These are phyloP conservation scores for Lepidium didymum DNA, from an alignment of 345 rosid genomes.

Conservation along the genomic window DNA sequence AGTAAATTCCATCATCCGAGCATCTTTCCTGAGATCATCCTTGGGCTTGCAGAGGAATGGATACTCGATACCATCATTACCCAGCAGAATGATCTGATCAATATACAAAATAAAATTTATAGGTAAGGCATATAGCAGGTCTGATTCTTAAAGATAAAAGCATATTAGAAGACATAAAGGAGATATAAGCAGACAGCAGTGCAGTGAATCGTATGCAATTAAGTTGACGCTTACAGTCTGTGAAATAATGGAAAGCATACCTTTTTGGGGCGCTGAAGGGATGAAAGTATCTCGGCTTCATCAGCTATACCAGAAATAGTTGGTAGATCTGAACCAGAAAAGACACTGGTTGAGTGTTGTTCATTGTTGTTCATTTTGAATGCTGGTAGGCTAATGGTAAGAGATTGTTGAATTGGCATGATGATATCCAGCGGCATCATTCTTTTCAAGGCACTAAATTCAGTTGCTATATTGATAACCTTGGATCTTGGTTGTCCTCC, in stretches of 20 bases:
- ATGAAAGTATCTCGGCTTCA: conserved; percentile 97
- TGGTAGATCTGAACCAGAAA: conserved; percentile 75
- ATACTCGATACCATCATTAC: conserved; percentile 93
- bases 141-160: not conserved
- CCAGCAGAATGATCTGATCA: conserved; percentile 82
- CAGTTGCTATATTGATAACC: conserved; percentile 78
- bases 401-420: conserved; percentile 94
- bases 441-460: conserved; percentile 93
- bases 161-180: conserved; percentile 4
- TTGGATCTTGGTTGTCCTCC: conserved; percentile 73
- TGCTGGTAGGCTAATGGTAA: conserved; percentile 69
- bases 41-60: no score
- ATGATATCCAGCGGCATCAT: conserved; percentile 92
- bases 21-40: conserved; percentile 99
- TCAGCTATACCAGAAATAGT: conserved; percentile 82
- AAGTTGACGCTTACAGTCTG: not conserved
- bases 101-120: conserved; percentile 13
- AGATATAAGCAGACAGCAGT: conserved; percentile 4
- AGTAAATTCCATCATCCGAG: conserved; percentile 98
- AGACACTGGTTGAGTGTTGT: conserved; percentile 51
- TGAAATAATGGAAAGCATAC: conserved; percentile 29
- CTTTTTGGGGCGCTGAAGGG: conserved; percentile 92
- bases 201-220: not conserved
- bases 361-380: conserved; percentile 44
- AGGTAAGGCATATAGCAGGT: not conserved